A percentile compares a stretch with the other conserved stretches of the same genome.
phyloP scores from a whole-genome alignment of 2,329 filamentous ascomycete species.

The Neobulgaria alba region DNA sequence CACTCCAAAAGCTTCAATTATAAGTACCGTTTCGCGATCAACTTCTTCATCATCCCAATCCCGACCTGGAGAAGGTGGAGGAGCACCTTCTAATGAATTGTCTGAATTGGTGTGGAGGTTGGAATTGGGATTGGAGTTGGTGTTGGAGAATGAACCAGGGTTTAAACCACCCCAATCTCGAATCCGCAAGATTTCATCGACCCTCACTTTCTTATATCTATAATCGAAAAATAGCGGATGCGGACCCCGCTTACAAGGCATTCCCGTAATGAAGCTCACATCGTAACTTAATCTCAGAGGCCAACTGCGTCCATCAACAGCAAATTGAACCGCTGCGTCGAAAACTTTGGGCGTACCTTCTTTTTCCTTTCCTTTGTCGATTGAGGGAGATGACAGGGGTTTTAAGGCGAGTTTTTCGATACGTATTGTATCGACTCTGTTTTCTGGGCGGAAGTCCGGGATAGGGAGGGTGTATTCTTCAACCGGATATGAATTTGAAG shows the following conservation, averaged over 20 bases:
- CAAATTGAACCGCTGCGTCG: slow-evolving; percentile 54
- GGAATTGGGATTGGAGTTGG: neutral
- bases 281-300: slow-evolving; percentile 54
- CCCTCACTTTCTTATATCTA: slow-evolving; percentile 47
- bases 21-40: slow-evolving; percentile 58
- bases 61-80: neutral
- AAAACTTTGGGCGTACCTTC: slow-evolving; percentile 37
- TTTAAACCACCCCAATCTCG: slow-evolving; percentile 47
- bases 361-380: slow-evolving; percentile 5
- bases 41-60: slow-evolving; percentile 30
- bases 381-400: slow-evolving; percentile 28
- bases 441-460: slow-evolving; percentile 41
- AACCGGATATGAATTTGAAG: slow-evolving; percentile 53
- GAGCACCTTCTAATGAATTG: neutral
- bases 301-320: slow-evolving; percentile 55
- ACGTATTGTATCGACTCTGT: slow-evolving; percentile 55
- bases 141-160: neutral
- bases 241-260: slow-evolving; percentile 54
- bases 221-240: slow-evolving; percentile 70
- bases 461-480: slow-evolving; percentile 56
- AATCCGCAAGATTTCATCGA: slow-evolving; percentile 57
- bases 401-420: slow-evolving; percentile 60
- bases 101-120: no score
- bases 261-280: slow-evolving; percentile 57
- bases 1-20: slow-evolving; percentile 65